Evolutionary conservation across 345 rosid genomes (phyloP).

Genomic region (Rhizophora apiculata): DNA sequence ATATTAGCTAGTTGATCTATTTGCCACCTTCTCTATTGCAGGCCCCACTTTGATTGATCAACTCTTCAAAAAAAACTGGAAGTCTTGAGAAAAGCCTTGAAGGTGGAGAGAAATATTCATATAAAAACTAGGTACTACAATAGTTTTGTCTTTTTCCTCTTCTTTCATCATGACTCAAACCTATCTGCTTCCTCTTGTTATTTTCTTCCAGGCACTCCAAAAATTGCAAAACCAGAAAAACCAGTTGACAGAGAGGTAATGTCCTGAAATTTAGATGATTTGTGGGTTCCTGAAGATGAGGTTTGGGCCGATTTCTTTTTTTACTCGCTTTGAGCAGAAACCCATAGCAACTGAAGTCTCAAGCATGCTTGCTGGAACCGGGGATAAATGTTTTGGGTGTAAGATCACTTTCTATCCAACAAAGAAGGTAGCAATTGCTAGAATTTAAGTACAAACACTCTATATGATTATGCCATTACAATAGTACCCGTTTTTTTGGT

Average conservation of each 20-base stretch:
- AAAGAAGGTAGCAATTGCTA: constrained; percentile 56
- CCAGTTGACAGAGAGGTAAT: constrained; percentile 75
- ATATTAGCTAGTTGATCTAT: constrained; percentile 13
- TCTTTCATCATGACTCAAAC: background rate
- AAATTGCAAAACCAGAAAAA: constrained; percentile 78
- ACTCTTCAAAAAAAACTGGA: constrained; percentile 91
- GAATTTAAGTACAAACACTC: background rate
- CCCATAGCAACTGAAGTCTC: constrained; percentile 73
- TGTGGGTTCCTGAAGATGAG: background rate
- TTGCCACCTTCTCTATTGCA: constrained; percentile 92
- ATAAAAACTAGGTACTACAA: background rate
- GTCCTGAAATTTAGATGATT: background rate
- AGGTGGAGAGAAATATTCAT: constrained; percentile 36
- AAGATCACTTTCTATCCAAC: constrained; percentile 86
- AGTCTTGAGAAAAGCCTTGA: constrained; percentile 98
- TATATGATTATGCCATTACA: too few relatives aligned
- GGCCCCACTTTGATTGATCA: constrained; percentile 99
- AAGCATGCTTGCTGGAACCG: constrained; percentile 87
- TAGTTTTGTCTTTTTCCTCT: background rate
- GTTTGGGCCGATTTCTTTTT: background rate
- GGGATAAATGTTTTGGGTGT: constrained; percentile 87
- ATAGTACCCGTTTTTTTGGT: too few relatives aligned
- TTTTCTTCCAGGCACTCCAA: constrained; percentile 68
- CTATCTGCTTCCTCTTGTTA: constrained; percentile 18
- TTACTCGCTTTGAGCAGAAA: constrained; percentile 48